These are phyloP conservation scores for Epichloe scottii DNA, from an alignment of 2,329 filamentous ascomycete species.

Conservation along the genomic window DNA sequence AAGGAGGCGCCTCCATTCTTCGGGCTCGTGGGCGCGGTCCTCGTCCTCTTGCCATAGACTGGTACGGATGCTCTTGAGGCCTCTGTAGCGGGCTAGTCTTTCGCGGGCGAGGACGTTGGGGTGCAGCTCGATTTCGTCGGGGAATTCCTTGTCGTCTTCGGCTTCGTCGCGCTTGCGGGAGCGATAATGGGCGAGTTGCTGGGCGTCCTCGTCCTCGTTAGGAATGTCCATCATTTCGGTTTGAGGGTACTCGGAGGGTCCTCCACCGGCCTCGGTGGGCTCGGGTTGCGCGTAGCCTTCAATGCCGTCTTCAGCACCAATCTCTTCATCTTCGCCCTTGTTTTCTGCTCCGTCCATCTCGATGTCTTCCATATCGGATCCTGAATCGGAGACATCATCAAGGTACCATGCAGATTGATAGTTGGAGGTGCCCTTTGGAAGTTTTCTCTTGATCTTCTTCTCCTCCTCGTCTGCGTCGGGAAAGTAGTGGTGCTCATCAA, in stretches of 20 bases:
- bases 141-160: slow-evolving; percentile 87
- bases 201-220: slow-evolving; percentile 67
- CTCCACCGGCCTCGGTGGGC: slow-evolving; percentile 62
- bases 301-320: slow-evolving; percentile 70
- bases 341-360: slow-evolving; percentile 40
- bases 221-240: slow-evolving; percentile 84
- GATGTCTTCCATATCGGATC: slow-evolving; percentile 66
- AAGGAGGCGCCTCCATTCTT: slow-evolving; percentile 77
- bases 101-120: slow-evolving; percentile 79
- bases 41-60: slow-evolving; percentile 84
- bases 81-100: slow-evolving; percentile 73
- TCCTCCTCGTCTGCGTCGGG: slow-evolving; percentile 62
- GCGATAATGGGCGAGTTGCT: slow-evolving; percentile 72
- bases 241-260: slow-evolving; percentile 79
- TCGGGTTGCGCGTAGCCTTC: slow-evolving; percentile 55
- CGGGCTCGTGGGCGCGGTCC: slow-evolving; percentile 75
- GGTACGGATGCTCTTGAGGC: slow-evolving; percentile 79
- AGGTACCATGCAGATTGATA: slow-evolving; percentile 95
- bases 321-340: slow-evolving; percentile 43
- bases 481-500: slow-evolving; percentile 98
- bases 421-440: slow-evolving; percentile 83
- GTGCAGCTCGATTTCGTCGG: slow-evolving; percentile 90
- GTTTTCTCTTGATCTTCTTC: slow-evolving; percentile 48
- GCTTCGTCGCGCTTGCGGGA: slow-evolving; percentile 66
- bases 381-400: slow-evolving; percentile 67